A percentile compares a stretch with the other conserved stretches of the same genome.
phyloP scores from a whole-genome alignment of 345 rosid species.

The Euphorbia lathyris region DNA sequence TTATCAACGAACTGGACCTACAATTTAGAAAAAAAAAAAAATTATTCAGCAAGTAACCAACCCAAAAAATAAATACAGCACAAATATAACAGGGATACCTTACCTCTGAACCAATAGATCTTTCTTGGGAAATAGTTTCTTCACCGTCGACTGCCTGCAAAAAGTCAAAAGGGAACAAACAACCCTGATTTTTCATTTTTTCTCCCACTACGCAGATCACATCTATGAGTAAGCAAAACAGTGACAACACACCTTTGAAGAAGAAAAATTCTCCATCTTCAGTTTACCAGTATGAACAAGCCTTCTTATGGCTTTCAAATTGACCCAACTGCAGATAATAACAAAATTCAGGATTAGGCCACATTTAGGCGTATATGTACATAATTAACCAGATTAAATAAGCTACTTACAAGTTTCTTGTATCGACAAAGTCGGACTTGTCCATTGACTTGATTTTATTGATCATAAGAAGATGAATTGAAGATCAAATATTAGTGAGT shows the following conservation, averaged over 20 bases:
- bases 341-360: constrained; percentile 9
- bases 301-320: constrained; percentile 47
- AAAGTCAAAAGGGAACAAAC: background rate
- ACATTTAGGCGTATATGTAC: background rate
- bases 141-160: constrained; percentile 24
- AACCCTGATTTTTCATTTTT: constrained; percentile 5
- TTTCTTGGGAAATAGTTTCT: constrained; percentile 22
- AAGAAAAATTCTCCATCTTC: constrained; percentile 26
- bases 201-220: background rate
- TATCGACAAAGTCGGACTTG: constrained; percentile 46
- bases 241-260: constrained; percentile 32
- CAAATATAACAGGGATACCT: constrained; percentile 27
- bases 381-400: background rate
- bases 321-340: constrained; percentile 46
- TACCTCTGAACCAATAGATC: constrained; percentile 34
- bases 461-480: constrained; percentile 11
- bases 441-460: constrained; percentile 30
- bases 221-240: background rate
- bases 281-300: constrained; percentile 41
- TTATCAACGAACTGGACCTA: constrained; percentile 44
- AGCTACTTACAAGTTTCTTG: constrained; percentile 49
- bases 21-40: constrained; percentile 1
- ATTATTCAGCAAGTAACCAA: background rate
- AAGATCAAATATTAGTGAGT: constrained; percentile 13
- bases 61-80: constrained; percentile 8